Conservation (phyloP, 805 yeast species). For the Millerozyma acaciae region DNA sequence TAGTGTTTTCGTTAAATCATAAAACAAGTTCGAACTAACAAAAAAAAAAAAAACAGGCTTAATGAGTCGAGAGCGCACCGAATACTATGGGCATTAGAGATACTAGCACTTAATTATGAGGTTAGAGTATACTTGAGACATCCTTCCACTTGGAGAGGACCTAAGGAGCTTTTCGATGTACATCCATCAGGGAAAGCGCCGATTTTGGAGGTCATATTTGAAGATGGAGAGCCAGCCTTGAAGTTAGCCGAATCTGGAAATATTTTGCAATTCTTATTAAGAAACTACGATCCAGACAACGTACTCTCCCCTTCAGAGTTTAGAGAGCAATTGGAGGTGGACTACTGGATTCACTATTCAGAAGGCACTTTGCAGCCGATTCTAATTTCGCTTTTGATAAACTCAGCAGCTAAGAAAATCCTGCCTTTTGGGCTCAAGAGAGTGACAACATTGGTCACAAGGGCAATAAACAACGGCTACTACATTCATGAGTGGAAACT, state of each 20-base stretch:
- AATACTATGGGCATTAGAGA: slow-evolving; percentile 62
- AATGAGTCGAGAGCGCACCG: slow-evolving; percentile 58
- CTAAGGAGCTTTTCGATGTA: slow-evolving; percentile 44
- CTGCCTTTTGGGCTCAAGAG: slow-evolving; percentile 49
- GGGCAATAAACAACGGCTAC: slow-evolving; percentile 45
- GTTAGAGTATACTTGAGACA: slow-evolving; percentile 51
- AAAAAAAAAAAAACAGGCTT: slow-evolving; percentile 27
- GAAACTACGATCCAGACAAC: slow-evolving; percentile 29
- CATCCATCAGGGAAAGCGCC: slow-evolving; percentile 69
- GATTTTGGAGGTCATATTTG: slow-evolving; percentile 41
- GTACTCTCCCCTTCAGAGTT: slow-evolving; percentile 25
- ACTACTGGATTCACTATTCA: slow-evolving; percentile 52
- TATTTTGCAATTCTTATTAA: slow-evolving; percentile 35
- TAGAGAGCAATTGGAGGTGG: slow-evolving; percentile 41
- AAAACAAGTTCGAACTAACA: not conserved
- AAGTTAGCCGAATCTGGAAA: slow-evolving; percentile 37
- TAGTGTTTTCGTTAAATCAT: not conserved
- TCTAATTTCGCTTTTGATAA: slow-evolving; percentile 34
- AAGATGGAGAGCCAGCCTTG: slow-evolving; percentile 32
- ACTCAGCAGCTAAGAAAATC: slow-evolving; percentile 36
- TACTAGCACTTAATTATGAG: slow-evolving; percentile 52
- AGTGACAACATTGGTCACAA: slow-evolving; percentile 40
- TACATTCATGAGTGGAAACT: slow-evolving; percentile 44
- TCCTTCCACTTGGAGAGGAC: slow-evolving; percentile 41
- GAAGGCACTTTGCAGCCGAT: slow-evolving; percentile 62